Conservation (phyloP, 371 early-diverging fungal species). For the Dichotomocladium elegans region DNA sequence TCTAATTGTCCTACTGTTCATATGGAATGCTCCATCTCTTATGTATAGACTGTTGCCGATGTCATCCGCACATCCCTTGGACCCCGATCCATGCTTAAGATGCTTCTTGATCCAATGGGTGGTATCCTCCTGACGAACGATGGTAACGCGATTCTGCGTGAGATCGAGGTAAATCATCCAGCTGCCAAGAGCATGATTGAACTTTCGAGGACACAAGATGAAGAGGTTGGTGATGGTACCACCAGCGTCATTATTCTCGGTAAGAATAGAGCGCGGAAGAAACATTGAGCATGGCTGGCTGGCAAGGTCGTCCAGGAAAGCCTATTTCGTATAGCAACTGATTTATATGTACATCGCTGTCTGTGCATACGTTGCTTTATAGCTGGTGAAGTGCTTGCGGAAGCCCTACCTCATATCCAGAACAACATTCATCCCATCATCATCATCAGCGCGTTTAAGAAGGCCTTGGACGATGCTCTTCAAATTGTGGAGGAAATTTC, state of each 20-base stretch:
- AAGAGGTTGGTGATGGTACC: slow-evolving; percentile 99
- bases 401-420: slow-evolving; percentile 91
- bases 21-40: too few relatives aligned
- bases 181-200: slow-evolving; percentile 99
- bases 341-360: too few relatives aligned
- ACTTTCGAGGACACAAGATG: slow-evolving; percentile 99
- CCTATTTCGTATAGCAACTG: too few relatives aligned
- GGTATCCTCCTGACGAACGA: slow-evolving; percentile 99
- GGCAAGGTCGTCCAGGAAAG: too few relatives aligned
- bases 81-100: slow-evolving; percentile 99
- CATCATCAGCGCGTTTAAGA: slow-evolving; percentile 91
- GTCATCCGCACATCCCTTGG: slow-evolving; percentile 99
- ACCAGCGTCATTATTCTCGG: slow-evolving; percentile 98
- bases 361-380: too few relatives aligned
- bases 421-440: slow-evolving; percentile 98
- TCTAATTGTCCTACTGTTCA: neutral
- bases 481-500: slow-evolving; percentile 82
- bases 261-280: slow-evolving; percentile 23
- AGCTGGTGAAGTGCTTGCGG: slow-evolving; percentile 95
- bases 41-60: slow-evolving; percentile 91
- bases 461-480: slow-evolving; percentile 91
- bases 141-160: slow-evolving; percentile 99
- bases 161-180: slow-evolving; percentile 99
- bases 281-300: neutral
- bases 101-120: slow-evolving; percentile 99